These are phyloP conservation scores for Lindgomyces ingoldianus DNA, from an alignment of 495 filamentous ascomycete genomes.

Conservation along the genomic window DNA sequence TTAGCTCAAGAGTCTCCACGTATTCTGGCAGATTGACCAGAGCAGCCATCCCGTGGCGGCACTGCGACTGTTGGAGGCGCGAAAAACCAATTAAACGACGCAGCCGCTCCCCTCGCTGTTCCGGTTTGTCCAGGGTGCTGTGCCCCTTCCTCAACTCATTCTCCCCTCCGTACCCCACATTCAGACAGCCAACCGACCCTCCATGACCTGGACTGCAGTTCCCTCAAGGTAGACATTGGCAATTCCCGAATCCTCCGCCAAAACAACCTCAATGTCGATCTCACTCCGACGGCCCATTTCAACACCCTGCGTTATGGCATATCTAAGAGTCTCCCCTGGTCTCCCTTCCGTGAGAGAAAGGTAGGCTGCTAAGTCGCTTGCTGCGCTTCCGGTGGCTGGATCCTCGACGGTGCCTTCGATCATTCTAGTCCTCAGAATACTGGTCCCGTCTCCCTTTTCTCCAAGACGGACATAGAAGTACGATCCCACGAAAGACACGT, in stretches of 20 bases:
- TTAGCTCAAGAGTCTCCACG: background rate
- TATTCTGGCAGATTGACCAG: background rate
- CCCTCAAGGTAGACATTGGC: conserved; percentile 40
- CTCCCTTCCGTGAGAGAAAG: conserved; percentile 53
- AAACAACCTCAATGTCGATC: conserved; percentile 51
- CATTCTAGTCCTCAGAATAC: conserved; percentile 54
- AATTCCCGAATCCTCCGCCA: conserved; percentile 39
- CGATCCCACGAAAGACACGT: conserved; percentile 53
- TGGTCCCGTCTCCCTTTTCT: conserved; percentile 39
- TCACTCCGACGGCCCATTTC: conserved; percentile 75
- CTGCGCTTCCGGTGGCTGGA: conserved; percentile 68
- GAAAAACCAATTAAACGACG: background rate
- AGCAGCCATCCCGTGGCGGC: too few species aligned
- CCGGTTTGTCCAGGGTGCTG: too few species aligned
- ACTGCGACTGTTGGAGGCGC: too few species aligned
- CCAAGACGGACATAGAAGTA: conserved; percentile 59
- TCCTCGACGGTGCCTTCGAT: conserved; percentile 61
- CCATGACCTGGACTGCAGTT: conserved; percentile 45
- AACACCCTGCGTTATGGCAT: conserved; percentile 68
- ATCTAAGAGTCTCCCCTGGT: conserved; percentile 44
- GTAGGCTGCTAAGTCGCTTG: conserved; percentile 58
- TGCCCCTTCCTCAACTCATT: too few species aligned
- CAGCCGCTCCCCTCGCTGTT: too few species aligned
- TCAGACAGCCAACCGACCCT: conserved; percentile 35
- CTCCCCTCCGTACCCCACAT: too few species aligned